Percentiles rank a stretch among this genome's conserved stretches.
Evolutionary conservation across 1,139 yeast species (phyloP).

Genomic region (Martiniozyma asiatica): DNA sequence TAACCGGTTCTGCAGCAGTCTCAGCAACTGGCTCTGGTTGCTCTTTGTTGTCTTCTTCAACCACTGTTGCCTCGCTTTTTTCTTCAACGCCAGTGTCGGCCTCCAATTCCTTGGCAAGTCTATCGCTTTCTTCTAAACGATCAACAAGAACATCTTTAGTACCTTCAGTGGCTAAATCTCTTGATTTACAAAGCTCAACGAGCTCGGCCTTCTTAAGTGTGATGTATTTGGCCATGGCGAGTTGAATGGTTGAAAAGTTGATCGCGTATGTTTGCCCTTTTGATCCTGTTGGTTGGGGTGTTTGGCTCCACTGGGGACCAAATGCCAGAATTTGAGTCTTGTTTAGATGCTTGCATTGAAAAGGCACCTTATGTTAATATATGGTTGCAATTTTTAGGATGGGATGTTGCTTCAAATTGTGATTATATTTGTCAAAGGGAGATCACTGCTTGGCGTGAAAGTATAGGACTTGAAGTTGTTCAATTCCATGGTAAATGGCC

Average conservation of each 20-base stretch:
- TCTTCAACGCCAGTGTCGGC: constrained; percentile 18
- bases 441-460: constrained; percentile 45
- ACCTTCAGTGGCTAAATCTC: constrained; percentile 64
- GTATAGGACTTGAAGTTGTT: constrained; percentile 36
- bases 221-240: no score
- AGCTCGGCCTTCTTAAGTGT: constrained; percentile 10
- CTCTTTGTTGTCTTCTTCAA: no score
- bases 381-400: constrained; percentile 32
- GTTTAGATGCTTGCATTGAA: no score
- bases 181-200: constrained; percentile 50
- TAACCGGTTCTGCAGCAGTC: constrained; percentile 8
- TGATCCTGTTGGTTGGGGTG: no score
- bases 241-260: no score
- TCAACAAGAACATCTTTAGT: constrained; percentile 74
- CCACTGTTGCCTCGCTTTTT: constrained; percentile 8
- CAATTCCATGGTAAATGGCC: constrained; percentile 99
- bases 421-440: constrained; percentile 84
- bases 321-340: no score
- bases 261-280: no score
- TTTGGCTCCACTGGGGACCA: no score
- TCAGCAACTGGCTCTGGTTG: constrained; percentile 5
- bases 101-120: constrained; percentile 19
- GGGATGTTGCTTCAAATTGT: constrained; percentile 80
- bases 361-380: constrained; percentile 24
- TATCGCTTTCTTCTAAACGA: constrained; percentile 40